These are phyloP conservation scores for Sicyos baderoa DNA, from an alignment of 306 rosid genomes.

Conservation along the genomic window DNA sequence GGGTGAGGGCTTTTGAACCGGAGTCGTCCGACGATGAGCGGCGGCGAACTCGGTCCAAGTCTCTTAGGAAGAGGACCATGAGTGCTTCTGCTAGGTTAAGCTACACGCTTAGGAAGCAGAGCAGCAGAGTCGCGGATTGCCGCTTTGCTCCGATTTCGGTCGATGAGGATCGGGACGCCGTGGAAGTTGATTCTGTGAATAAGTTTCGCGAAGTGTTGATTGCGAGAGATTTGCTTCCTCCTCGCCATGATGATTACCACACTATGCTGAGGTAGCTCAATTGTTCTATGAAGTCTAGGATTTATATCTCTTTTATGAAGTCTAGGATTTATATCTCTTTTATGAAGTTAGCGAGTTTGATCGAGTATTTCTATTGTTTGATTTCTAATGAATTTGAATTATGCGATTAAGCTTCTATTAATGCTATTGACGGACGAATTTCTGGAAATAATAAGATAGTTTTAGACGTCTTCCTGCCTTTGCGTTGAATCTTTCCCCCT, in stretches of 20 bases:
- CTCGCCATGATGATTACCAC: slow-evolving; percentile 76
- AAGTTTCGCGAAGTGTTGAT: slow-evolving; percentile 49
- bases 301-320: no score
- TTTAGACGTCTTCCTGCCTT: no score
- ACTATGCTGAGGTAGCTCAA: slow-evolving; percentile 67
- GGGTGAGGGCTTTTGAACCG: slow-evolving; percentile 39
- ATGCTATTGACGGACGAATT: not conserved
- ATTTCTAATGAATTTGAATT: not conserved
- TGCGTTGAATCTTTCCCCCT: no score
- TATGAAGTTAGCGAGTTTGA: not conserved
- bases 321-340: not conserved
- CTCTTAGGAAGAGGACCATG: slow-evolving; percentile 60
- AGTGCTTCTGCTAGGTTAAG: slow-evolving; percentile 56
- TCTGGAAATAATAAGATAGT: not conserved
- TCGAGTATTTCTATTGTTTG: not conserved
- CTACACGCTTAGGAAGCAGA: slow-evolving; percentile 51
- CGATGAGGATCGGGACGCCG: slow-evolving; percentile 81
- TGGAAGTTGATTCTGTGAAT: slow-evolving; percentile 75
- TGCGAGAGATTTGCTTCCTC: slow-evolving; percentile 56
- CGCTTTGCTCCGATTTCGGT: slow-evolving; percentile 51
- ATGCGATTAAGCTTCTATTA: not conserved
- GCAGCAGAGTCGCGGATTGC: slow-evolving; percentile 60
- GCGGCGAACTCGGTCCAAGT: slow-evolving; percentile 59
- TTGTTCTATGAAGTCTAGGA: not conserved
- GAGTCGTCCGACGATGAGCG: slow-evolving; percentile 86